Base-by-base conservation (phyloP, 768 basidiomycete genomes). In the Kwoniella newhampshirensis region DNA sequence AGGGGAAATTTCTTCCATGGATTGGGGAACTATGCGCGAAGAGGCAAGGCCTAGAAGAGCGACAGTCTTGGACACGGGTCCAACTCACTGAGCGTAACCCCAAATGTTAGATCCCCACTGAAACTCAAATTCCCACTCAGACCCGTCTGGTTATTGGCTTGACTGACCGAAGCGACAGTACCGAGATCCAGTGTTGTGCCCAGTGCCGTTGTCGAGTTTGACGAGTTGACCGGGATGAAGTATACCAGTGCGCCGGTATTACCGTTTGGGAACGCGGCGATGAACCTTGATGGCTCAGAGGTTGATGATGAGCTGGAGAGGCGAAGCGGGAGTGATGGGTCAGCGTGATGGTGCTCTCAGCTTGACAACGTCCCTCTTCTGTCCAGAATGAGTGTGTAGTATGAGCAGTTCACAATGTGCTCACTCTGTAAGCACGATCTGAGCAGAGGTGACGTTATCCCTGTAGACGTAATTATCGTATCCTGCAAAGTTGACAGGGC, bases 381-480 rank as follows among this genome's bases (percentile, higher is more conserved):
- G 36, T n/a, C n/a, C n/a, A n/a, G n/a, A n/a, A n/a, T n/a, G n/a
- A n/a, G n/a, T n/a, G n/a, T n/a, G 26, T 27, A 9, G 41, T 23
- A 53, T 17, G 11, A 32, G 28, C 25, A 44, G 15, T 8, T 30
- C 12, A 8, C 23, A 35, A 40, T 17, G n/a, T n/a, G 53, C 64
- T 54, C 39, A 66, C 64, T 59, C 59, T 6, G 79, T 77, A 3
- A 81, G 62, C 26, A 81, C 75, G 15, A 81, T 66, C 60, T 81
- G 80, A 2, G 73, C 77, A 23, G 75, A 72, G 20, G 80, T 79
- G 41, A 75, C 52, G 59, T 79, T 75, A 58, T 80, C 78, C 7
- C 80, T 66, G 48, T 77, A 77, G 58, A 80, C 78, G 63, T 78
- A 80, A 64, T 81, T 81, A 51, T 79, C 77, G 62, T 81, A 80